Evolutionary conservation across 2,329 filamentous ascomycete genomes (phyloP).

Genomic region (Hypoxylon sp.): DNA sequence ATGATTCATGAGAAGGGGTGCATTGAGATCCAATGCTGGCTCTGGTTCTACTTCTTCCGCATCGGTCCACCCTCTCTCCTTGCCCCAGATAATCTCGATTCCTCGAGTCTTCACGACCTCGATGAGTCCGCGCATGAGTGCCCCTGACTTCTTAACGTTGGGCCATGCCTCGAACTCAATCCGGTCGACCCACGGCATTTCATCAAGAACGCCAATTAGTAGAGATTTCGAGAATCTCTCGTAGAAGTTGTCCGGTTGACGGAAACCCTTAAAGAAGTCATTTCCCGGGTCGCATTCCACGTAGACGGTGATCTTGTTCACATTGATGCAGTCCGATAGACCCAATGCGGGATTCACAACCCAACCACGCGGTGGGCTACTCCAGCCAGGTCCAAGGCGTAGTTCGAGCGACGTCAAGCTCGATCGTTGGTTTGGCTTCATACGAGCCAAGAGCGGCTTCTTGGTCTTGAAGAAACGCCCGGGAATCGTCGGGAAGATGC

Average conservation of each 20-base stretch:
- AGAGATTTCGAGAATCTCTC: slow-evolving; percentile 75
- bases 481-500: slow-evolving; percentile 75
- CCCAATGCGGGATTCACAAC: slow-evolving; percentile 76
- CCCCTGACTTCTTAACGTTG: slow-evolving; percentile 74
- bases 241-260: slow-evolving; percentile 76
- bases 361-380: slow-evolving; percentile 78
- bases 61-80: slow-evolving; percentile 75
- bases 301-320: slow-evolving; percentile 74
- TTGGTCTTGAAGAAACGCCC: slow-evolving; percentile 80
- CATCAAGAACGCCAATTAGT: slow-evolving; percentile 68
- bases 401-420: slow-evolving; percentile 76
- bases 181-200: slow-evolving; percentile 68
- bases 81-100: slow-evolving; percentile 75
- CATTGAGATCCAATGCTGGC: slow-evolving; percentile 50
- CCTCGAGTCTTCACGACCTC: slow-evolving; percentile 64
- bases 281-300: slow-evolving; percentile 81
- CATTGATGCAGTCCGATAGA: slow-evolving; percentile 71
- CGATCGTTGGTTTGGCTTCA: slow-evolving; percentile 72
- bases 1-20: slow-evolving; percentile 38
- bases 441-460: slow-evolving; percentile 76
- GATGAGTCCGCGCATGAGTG: slow-evolving; percentile 74
- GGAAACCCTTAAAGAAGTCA: slow-evolving; percentile 76
- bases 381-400: slow-evolving; percentile 81
- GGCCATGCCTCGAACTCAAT: slow-evolving; percentile 80
- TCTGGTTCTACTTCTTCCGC: slow-evolving; percentile 60